These are phyloP conservation scores for Turritis glabra DNA, from an alignment of 345 rosid species.

Conservation along the genomic window DNA sequence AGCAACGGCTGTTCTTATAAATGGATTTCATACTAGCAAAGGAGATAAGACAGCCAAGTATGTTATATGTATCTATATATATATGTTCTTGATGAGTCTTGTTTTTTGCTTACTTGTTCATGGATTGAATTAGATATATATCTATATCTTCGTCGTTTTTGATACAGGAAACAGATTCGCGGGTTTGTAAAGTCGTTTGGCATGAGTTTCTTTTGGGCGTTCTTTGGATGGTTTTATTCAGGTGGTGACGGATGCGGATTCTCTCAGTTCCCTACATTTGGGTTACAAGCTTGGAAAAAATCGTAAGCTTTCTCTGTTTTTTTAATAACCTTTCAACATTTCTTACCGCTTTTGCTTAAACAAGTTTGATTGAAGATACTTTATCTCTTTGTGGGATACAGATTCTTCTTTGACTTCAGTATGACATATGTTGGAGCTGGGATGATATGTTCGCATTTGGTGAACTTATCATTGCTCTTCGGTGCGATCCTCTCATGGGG, in stretches of 20 bases:
- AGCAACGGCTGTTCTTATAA: slow-evolving; percentile 87
- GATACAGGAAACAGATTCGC: slow-evolving; percentile 72
- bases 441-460: slow-evolving; percentile 95
- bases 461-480: slow-evolving; percentile 81
- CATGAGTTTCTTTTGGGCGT: slow-evolving; percentile 75
- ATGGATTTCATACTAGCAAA: slow-evolving; percentile 81
- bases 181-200: slow-evolving; percentile 71
- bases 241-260: slow-evolving; percentile 77
- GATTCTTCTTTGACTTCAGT: slow-evolving; percentile 90
- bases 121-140: not conserved
- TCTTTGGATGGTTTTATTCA: slow-evolving; percentile 83
- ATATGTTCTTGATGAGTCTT: slow-evolving; percentile 22
- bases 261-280: slow-evolving; percentile 77
- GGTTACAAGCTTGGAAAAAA: slow-evolving; percentile 75
- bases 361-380: slow-evolving; percentile 11
- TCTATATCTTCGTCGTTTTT: not conserved
- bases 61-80: too few relatives aligned
- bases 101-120: not conserved
- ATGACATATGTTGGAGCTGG: slow-evolving; percentile 93
- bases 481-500: slow-evolving; percentile 96
- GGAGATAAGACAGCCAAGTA: slow-evolving; percentile 81
- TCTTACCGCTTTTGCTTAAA: not conserved
- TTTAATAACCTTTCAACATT: not conserved
- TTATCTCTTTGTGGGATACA: slow-evolving; percentile 41
- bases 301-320: slow-evolving; percentile 49